Conservation (phyloP, 1,284 basidiomycete species). For the Xerocomus minutiporus region DNA sequence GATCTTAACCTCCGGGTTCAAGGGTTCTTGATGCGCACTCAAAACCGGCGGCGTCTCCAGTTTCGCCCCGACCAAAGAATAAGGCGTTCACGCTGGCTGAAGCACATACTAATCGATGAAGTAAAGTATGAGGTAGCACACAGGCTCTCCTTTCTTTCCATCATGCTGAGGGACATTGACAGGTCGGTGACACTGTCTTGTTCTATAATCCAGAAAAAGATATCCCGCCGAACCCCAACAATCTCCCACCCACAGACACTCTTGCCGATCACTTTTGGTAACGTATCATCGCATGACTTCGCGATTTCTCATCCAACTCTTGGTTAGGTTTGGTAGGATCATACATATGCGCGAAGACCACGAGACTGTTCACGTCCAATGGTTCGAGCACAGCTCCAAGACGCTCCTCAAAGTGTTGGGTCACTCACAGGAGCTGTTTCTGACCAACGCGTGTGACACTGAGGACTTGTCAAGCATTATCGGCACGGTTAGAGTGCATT, state of each 20-base stretch:
- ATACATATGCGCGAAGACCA: constrained; percentile 44
- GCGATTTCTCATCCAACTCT: neutral
- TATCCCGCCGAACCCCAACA: constrained; percentile 28
- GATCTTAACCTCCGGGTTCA: constrained; percentile 18
- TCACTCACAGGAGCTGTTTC: constrained; percentile 60
- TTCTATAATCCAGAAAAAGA: constrained; percentile 37
- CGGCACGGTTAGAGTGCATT: constrained; percentile 43
- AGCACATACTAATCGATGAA: constrained; percentile 29
- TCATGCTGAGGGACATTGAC: neutral
- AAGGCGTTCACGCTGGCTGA: constrained; percentile 24
- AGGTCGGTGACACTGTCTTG: constrained; percentile 58
- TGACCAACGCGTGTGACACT: constrained; percentile 50
- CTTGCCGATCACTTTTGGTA: constrained; percentile 63
- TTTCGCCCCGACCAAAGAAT: constrained; percentile 29
- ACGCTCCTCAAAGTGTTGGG: constrained; percentile 55
- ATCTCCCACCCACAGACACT: constrained; percentile 36
- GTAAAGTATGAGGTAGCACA: constrained; percentile 24
- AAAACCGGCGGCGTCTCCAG: constrained; percentile 14
- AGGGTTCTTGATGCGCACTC: constrained; percentile 20
- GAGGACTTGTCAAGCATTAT: constrained; percentile 39
- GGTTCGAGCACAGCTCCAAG: constrained; percentile 63
- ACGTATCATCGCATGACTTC: neutral
- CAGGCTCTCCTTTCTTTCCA: constrained; percentile 23
- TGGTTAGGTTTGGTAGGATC: constrained; percentile 60
- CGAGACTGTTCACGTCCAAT: constrained; percentile 55